Conservation (phyloP, 2,329 filamentous ascomycete species). For the Dactylonectria macrodidyma region DNA sequence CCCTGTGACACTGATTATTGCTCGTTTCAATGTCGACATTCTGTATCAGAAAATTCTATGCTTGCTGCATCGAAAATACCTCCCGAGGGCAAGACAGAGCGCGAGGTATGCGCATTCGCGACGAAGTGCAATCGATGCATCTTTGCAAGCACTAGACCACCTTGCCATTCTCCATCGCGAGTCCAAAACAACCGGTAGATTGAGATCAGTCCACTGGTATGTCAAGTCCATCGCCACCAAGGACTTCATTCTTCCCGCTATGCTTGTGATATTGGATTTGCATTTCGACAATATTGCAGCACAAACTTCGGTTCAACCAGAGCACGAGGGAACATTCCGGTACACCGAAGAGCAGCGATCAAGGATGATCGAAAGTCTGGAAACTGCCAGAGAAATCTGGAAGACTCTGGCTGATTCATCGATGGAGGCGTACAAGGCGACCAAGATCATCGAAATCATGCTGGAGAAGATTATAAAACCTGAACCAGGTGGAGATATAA, state of each 20-base stretch:
- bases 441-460: slow-evolving; percentile 86
- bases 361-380: slow-evolving; percentile 83
- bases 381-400: slow-evolving; percentile 85
- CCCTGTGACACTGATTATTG: slow-evolving; percentile 87
- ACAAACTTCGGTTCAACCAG: slow-evolving; percentile 57
- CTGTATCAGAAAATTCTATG: slow-evolving; percentile 92
- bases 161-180: slow-evolving; percentile 84
- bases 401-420: slow-evolving; percentile 81
- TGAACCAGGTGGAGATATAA: slow-evolving; percentile 22
- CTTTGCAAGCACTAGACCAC: slow-evolving; percentile 84
- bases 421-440: slow-evolving; percentile 92
- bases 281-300: slow-evolving; percentile 74
- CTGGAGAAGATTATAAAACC: slow-evolving; percentile 77
- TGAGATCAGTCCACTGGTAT: slow-evolving; percentile 83
- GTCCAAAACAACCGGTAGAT: slow-evolving; percentile 78
- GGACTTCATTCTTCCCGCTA: slow-evolving; percentile 89
- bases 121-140: slow-evolving; percentile 87
- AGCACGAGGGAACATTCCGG: slow-evolving; percentile 63
- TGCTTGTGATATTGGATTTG: slow-evolving; percentile 87
- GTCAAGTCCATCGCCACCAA: slow-evolving; percentile 84
- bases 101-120: slow-evolving; percentile 88
- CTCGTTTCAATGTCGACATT: slow-evolving; percentile 87
- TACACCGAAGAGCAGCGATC: slow-evolving; percentile 74
- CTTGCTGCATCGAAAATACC: slow-evolving; percentile 89
- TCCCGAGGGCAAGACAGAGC: slow-evolving; percentile 83